These are phyloP conservation scores for Cephalotrichum gorgonifer DNA, from an alignment of 2,329 filamentous ascomycete species.

Conservation along the genomic window DNA sequence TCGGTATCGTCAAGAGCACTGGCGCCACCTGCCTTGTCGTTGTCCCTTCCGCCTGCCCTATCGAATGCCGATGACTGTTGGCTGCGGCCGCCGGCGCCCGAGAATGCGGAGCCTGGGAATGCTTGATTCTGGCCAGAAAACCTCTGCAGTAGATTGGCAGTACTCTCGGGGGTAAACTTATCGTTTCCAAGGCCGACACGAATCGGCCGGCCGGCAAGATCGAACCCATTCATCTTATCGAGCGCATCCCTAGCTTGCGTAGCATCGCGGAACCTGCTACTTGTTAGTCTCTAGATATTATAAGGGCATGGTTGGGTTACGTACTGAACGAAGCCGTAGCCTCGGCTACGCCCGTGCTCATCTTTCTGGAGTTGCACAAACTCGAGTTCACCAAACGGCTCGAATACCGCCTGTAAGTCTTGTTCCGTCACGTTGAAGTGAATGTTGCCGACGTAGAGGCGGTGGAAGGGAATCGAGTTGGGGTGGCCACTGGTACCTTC, in stretches of 20 bases:
- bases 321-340: conserved; percentile 98
- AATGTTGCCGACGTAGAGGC: conserved; percentile 97
- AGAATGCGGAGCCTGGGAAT: conserved; percentile 86
- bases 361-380: conserved; percentile 98
- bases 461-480: conserved; percentile 88
- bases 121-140: conserved; percentile 72
- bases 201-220: conserved; percentile 92
- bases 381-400: conserved; percentile 94
- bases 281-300: conserved; percentile 20
- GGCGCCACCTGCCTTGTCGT: conserved; percentile 81
- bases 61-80: conserved; percentile 82
- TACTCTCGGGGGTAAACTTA: conserved; percentile 98
- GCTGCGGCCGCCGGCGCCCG: conserved; percentile 78
- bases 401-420: conserved; percentile 92
- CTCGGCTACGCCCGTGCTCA: conserved; percentile 78
- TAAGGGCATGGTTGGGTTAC: conserved; percentile 24
- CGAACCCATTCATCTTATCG: conserved; percentile 99
- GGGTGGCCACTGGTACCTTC: conserved; percentile 59
- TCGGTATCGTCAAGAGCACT: conserved; percentile 96
- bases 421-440: conserved; percentile 98
- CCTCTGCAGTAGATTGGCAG: conserved; percentile 81
- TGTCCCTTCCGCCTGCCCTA: conserved; percentile 77
- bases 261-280: conserved; percentile 74
- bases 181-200: conserved; percentile 98
- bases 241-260: conserved; percentile 86